phyloP scores from a whole-genome alignment of 768 basidiomycete genomes.

The Hydnomerulius pinastri region DNA sequence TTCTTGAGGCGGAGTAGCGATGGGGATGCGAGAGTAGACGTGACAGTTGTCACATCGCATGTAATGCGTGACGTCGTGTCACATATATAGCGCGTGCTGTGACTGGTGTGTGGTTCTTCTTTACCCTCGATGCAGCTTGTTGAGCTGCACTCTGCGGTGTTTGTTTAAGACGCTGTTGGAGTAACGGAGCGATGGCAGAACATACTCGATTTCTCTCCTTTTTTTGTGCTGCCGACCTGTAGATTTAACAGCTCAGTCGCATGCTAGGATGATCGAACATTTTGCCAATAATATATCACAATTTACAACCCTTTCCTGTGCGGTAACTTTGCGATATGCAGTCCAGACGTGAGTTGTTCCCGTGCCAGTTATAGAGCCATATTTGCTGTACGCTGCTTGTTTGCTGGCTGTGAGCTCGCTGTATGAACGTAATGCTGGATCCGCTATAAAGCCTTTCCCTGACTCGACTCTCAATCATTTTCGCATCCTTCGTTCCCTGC shows the following conservation, averaged over 20 bases:
- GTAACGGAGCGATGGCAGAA: constrained; percentile 70
- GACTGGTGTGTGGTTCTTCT: background rate
- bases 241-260: background rate
- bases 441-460: background rate
- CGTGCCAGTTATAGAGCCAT: constrained; percentile 6
- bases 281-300: background rate
- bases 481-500: too few relatives aligned
- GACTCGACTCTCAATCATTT: too few relatives aligned
- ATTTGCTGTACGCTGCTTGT: constrained; percentile 15
- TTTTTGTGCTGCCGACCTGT: constrained; percentile 8
- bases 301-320: background rate
- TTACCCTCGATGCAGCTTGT: constrained; percentile 45
- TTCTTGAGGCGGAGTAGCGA: constrained; percentile 17
- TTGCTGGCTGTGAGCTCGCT: too few relatives aligned
- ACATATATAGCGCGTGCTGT: constrained; percentile 13
- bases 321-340: background rate
- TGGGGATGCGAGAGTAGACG: constrained; percentile 10
- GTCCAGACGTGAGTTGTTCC: too few relatives aligned
- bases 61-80: constrained; percentile 19
- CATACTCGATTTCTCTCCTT: constrained; percentile 19
- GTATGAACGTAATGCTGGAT: background rate
- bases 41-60: constrained; percentile 33
- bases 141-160: constrained; percentile 51
- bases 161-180: constrained; percentile 38
- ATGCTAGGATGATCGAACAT: background rate